Evolutionary conservation across 2,329 filamentous ascomycete species (phyloP).

Genomic region (Alternaria ventricosa): DNA sequence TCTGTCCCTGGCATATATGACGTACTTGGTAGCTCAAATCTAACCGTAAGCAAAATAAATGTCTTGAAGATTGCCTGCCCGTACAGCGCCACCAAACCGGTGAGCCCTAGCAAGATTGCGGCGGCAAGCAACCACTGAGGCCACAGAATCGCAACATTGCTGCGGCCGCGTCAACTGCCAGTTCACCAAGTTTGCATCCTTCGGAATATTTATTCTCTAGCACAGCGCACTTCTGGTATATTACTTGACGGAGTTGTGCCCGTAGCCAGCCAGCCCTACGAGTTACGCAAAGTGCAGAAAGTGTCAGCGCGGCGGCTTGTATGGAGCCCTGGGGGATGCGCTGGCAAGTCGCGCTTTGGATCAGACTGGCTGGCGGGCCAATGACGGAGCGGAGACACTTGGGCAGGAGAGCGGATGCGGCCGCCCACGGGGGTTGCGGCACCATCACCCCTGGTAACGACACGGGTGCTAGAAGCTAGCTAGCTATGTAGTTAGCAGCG

Average conservation of each 20-base stretch:
- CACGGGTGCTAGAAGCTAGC: constrained; percentile 9
- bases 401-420: constrained; percentile 4
- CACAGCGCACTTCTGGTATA: neutral
- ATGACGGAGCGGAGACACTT: constrained; percentile 5
- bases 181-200: constrained; percentile 19
- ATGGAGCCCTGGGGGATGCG: constrained; percentile 30
- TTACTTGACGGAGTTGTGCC: constrained; percentile 19
- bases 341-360: constrained; percentile 27
- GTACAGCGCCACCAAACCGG: constrained; percentile 11
- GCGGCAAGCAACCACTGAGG: constrained; percentile 1
- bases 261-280: constrained; percentile 20
- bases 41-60: neutral
- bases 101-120: constrained; percentile 2
- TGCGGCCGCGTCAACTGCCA: constrained; percentile 18
- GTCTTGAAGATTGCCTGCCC: neutral
- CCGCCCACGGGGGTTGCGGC: constrained; percentile 17
- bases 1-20: neutral
- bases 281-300: neutral
- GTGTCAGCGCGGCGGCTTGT: constrained; percentile 8
- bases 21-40: neutral
- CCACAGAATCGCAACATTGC: neutral
- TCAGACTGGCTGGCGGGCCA: constrained; percentile 9
- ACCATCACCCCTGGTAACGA: constrained; percentile 25
- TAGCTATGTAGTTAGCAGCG: neutral
- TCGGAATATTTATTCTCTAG: neutral